Evolutionary conservation across 345 rosid genomes (phyloP).

Genomic region (Ailanthus altissimus): DNA sequence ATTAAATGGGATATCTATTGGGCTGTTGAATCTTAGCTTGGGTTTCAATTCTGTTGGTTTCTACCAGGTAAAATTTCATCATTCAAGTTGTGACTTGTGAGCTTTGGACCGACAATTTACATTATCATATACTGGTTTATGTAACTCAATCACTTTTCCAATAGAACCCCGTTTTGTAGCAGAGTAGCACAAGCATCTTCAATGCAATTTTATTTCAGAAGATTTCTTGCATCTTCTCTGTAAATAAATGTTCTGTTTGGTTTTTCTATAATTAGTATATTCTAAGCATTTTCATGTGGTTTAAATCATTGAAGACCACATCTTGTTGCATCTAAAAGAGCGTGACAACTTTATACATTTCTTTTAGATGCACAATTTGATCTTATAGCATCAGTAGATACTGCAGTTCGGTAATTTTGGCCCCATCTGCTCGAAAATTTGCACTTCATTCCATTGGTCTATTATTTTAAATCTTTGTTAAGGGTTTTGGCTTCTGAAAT

Average conservation of each 20-base stretch:
- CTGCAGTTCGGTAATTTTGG: background rate
- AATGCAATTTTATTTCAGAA: background rate
- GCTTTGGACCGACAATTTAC: background rate
- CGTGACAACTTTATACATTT: background rate
- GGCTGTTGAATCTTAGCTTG: slow-evolving; percentile 94
- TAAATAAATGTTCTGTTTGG: background rate
- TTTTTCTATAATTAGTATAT: background rate
- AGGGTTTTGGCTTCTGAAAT: slow-evolving; percentile 23
- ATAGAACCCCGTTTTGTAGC: background rate
- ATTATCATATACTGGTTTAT: background rate
- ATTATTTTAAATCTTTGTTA: slow-evolving; percentile 2
- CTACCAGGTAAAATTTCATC: slow-evolving; percentile 73
- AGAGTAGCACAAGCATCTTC: background rate
- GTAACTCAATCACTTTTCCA: background rate
- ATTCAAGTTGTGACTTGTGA: slow-evolving; percentile 1
- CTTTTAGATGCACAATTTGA: background rate
- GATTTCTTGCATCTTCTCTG: background rate
- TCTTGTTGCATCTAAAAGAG: background rate
- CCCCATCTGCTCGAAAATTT: slow-evolving; percentile 7
- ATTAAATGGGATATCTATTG: slow-evolving; percentile 95
- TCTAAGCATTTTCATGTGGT: background rate
- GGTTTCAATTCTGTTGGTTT: slow-evolving; percentile 99
- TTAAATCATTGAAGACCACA: background rate
- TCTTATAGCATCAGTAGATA: background rate
- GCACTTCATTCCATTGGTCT: background rate